Evolutionary conservation across 306 rosid species (phyloP), one percentile per base, ranked within the genome.

Genomic region (Glycine latifolia): DNA sequence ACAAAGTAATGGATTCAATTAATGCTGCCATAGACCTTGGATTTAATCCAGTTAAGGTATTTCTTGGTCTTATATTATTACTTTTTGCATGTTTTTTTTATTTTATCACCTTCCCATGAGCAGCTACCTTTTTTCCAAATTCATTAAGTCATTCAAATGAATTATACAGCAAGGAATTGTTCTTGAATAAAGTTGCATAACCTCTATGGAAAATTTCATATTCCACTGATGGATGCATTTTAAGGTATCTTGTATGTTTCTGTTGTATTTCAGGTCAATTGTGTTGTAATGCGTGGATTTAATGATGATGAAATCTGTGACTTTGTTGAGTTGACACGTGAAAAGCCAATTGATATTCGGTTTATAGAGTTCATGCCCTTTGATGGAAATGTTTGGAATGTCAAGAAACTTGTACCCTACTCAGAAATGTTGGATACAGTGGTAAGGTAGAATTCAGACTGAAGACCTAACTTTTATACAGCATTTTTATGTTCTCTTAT

Each of bases 331-430:
- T 77, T 95, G 85, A 95, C 99, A 7, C 89, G 89, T 48, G 95
- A 87, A 50, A 95, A 88, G 74, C 94, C 97, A 48, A 88, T 95
- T 60, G 91, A 93, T 79, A 4, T 95, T 50, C 92, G 97, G n/a
- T 95, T 95, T 87, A 95, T 95, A 75, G 99, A 95, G 86, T 95
- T 95, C 90, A 93, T 95, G 99, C 99, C 99, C 67, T 95, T 95
- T 83, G 99, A 95, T 86, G 97, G 99, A 82, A 95, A 95, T 87
- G 97, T 95, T 80, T 95, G 99, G 99, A 93, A 95, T 75, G 97
- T 95, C 81, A 95, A 95, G 89, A 95, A 93, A 84, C 95, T 95
- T 26, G 97, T 95, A 58, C 91, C 97, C 44, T 95, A 93, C 81
- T 69, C 90, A 16, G 99, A 95, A 87, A 95, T 95, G 92, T 83